A percentile compares a stretch with the other conserved stretches of the same genome.
Evolutionary conservation across 2,329 filamentous ascomycete genomes (phyloP).

Genomic region (Niveomyces coronatus): DNA sequence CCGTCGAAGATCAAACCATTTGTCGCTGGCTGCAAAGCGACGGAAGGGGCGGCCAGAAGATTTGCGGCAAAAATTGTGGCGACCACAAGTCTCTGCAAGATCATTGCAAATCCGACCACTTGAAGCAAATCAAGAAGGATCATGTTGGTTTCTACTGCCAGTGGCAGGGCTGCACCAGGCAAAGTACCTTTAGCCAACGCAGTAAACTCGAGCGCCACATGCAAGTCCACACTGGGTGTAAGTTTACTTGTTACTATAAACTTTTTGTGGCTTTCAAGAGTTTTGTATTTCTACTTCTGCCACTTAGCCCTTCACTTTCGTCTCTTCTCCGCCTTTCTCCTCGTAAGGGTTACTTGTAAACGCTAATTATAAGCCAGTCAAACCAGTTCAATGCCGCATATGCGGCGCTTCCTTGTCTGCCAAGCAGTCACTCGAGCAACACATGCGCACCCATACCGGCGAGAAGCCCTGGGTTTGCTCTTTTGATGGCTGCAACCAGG

Average conservation of each 20-base stretch:
- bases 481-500: conserved; percentile 38
- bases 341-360: background rate
- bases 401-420: conserved; percentile 53
- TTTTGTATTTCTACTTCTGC: no score
- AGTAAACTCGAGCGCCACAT: conserved; percentile 56
- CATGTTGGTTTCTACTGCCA: conserved; percentile 39
- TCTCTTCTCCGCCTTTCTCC: no score
- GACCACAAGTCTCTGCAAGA: conserved; percentile 41
- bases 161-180: conserved; percentile 46
- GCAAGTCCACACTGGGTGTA: conserved; percentile 55
- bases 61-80: conserved; percentile 28
- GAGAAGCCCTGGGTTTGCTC: conserved; percentile 52
- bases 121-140: conserved; percentile 33
- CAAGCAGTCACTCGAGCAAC: conserved; percentile 57
- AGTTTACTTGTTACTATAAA: no score
- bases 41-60: conserved; percentile 11
- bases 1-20: conserved; percentile 17
- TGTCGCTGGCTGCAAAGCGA: conserved; percentile 23
- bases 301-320: no score
- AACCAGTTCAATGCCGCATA: conserved; percentile 44
- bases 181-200: conserved; percentile 44
- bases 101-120: conserved; percentile 43
- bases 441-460: conserved; percentile 56
- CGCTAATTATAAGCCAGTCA: conserved; percentile 32
- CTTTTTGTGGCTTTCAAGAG: no score